Conservation (phyloP, 352 stramenopile species). For the Phytophthora rubi region DNA sequence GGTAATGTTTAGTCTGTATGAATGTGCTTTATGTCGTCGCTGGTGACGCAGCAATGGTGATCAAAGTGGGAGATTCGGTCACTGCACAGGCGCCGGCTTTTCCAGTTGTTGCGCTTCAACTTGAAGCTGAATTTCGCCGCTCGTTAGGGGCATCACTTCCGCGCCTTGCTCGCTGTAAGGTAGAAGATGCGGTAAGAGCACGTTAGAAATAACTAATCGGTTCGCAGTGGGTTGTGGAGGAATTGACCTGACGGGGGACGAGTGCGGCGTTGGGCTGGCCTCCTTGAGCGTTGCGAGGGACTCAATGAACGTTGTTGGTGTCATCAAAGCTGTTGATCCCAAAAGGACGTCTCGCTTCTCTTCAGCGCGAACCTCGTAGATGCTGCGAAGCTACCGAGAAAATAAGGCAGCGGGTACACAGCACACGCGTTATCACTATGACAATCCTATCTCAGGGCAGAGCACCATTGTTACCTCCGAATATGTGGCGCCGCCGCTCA, state of each 20-base stretch:
- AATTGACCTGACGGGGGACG: constrained; percentile 14
- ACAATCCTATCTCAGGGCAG: neutral
- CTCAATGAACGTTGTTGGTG: constrained; percentile 65
- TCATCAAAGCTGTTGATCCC: constrained; percentile 74
- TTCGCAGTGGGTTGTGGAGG: neutral
- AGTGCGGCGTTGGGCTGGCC: constrained; percentile 27
- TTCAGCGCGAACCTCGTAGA: constrained; percentile 72
- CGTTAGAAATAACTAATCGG: neutral
- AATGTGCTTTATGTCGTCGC: neutral
- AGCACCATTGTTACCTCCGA: constrained; percentile 79
- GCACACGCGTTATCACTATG: neutral
- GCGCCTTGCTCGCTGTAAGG: constrained; percentile 42
- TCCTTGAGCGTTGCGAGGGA: constrained; percentile 72
- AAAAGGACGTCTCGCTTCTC: constrained; percentile 81
- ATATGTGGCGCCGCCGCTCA: constrained; percentile 94
- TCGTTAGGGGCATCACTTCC: constrained; percentile 63
- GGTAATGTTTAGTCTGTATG: neutral
- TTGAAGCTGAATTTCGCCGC: constrained; percentile 73
- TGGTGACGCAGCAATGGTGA: neutral
- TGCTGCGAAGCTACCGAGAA: constrained; percentile 64
- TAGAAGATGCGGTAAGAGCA: neutral
- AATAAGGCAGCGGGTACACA: neutral
- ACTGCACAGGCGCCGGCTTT: constrained; percentile 27
- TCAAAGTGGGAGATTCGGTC: constrained; percentile 6
- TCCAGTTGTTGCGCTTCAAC: constrained; percentile 57